phyloP scores from a whole-genome alignment of 768 basidiomycete genomes.

The Symmetrospora coprosmae region DNA sequence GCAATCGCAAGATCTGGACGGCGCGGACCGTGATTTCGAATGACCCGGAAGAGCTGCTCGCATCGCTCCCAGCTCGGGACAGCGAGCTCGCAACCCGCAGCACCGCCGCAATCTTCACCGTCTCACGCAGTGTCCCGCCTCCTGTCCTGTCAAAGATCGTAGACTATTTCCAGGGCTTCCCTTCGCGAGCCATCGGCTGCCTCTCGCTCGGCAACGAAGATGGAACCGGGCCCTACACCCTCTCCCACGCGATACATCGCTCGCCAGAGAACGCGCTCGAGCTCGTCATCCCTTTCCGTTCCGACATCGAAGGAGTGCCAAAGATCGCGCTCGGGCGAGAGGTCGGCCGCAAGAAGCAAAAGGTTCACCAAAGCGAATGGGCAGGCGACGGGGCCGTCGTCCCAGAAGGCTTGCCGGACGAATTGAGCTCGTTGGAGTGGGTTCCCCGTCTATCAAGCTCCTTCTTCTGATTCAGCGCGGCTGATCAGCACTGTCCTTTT shows the following conservation, averaged over 20 bases:
- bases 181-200: slow-evolving; percentile 11
- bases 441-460: no score
- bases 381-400: slow-evolving; percentile 9
- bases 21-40: background rate
- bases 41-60: background rate
- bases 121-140: slow-evolving; percentile 8
- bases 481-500: background rate
- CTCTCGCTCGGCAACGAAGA: slow-evolving; percentile 5
- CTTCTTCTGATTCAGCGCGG: no score
- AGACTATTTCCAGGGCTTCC: slow-evolving; percentile 6
- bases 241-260: slow-evolving; percentile 11
- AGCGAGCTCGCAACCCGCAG: background rate
- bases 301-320: slow-evolving; percentile 11
- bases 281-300: slow-evolving; percentile 17
- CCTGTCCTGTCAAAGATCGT: background rate
- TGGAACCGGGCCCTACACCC: background rate
- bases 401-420: slow-evolving; percentile 6
- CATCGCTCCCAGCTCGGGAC: background rate
- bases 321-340: slow-evolving; percentile 20
- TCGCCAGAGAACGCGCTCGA: background rate
- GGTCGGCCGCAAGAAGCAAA: slow-evolving; percentile 10
- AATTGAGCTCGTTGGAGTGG: background rate
- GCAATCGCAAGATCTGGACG: slow-evolving; percentile 12
- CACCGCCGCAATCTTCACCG: slow-evolving; percentile 8
- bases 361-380: slow-evolving; percentile 7